A percentile compares a stretch with the other conserved stretches of the same genome.
These are phyloP conservation scores for Lepidium aucheri DNA, from an alignment of 345 rosid genomes.

Conservation along the genomic window DNA sequence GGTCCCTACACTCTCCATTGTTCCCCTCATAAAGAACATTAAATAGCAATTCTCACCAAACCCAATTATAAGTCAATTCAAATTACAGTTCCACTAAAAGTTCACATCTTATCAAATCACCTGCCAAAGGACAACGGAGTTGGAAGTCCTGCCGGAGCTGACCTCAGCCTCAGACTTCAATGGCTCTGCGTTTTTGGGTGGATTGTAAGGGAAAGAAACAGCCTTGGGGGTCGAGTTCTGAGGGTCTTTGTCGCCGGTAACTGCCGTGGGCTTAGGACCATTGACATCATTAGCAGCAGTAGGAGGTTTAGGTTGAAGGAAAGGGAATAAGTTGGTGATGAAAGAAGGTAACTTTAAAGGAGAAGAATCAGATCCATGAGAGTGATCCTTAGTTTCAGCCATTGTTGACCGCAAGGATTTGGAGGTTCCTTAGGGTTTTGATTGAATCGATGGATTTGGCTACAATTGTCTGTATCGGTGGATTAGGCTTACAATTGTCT, in stretches of 20 bases:
- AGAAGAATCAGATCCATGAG: background rate
- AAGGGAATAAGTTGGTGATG: constrained; percentile 24
- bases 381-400: constrained; percentile 13
- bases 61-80: background rate
- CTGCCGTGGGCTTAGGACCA: constrained; percentile 3
- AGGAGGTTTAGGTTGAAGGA: constrained; percentile 24
- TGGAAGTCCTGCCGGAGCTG: constrained; percentile 40
- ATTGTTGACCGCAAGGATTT: constrained; percentile 1
- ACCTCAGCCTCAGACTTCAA: constrained; percentile 34
- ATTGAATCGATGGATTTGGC: constrained; percentile 5
- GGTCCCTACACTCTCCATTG: background rate
- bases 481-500: constrained; percentile 17
- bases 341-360: constrained; percentile 12
- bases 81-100: background rate
- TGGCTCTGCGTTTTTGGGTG: constrained; percentile 23
- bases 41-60: background rate
- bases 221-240: background rate
- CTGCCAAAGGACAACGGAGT: constrained; percentile 52
- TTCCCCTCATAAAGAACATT: background rate
- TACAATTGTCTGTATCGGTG: constrained; percentile 14
- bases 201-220: constrained; percentile 23
- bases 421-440: constrained; percentile 14
- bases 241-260: constrained; percentile 7
- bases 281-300: background rate
- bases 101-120: constrained; percentile 13